These are phyloP conservation scores for Ceratocystis albifundus DNA, from an alignment of 2,329 filamentous ascomycete genomes.

Conservation along the genomic window DNA sequence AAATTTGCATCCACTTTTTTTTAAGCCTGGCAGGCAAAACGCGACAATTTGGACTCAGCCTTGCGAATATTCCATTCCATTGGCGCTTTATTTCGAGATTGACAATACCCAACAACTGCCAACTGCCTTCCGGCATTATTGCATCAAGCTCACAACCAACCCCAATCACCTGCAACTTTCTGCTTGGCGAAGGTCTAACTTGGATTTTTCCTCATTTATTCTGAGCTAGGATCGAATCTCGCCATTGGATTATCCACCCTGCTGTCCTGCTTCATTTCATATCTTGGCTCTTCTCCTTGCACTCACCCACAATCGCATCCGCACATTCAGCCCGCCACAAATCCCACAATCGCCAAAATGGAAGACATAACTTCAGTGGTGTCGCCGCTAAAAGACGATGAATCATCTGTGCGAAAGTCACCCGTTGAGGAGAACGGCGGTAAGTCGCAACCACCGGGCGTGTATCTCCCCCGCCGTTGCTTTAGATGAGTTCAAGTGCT, in stretches of 20 bases:
- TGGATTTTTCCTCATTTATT: too few relatives aligned
- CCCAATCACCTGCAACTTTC: neutral
- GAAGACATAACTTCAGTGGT: constrained; percentile 12
- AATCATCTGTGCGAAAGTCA: neutral
- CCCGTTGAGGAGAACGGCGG: constrained; percentile 22
- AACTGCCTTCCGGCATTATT: neutral
- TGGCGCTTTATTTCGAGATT: neutral
- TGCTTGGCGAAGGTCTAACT: neutral
- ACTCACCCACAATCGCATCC: neutral
- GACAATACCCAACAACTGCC: neutral
- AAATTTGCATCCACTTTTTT: constrained; percentile 16
- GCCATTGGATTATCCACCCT: neutral
- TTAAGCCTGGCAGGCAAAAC: constrained; percentile 3
- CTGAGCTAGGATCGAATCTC: neutral
- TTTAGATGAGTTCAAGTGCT: neutral
- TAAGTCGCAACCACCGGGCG: constrained; percentile 13
- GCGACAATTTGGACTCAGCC: constrained; percentile 17
- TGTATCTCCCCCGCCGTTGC: neutral
- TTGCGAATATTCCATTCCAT: constrained; percentile 8
- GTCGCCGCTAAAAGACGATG: constrained; percentile 14
- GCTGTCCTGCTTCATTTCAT: neutral
- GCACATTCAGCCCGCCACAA: neutral
- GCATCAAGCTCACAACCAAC: neutral
- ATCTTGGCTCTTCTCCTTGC: constrained; percentile 1
- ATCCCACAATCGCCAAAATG: constrained; percentile 12